Percentiles rank a stretch among this genome's conserved stretches.
Conservation (phyloP, 345 rosid genomes). For the Gossypium thurberi region DNA sequence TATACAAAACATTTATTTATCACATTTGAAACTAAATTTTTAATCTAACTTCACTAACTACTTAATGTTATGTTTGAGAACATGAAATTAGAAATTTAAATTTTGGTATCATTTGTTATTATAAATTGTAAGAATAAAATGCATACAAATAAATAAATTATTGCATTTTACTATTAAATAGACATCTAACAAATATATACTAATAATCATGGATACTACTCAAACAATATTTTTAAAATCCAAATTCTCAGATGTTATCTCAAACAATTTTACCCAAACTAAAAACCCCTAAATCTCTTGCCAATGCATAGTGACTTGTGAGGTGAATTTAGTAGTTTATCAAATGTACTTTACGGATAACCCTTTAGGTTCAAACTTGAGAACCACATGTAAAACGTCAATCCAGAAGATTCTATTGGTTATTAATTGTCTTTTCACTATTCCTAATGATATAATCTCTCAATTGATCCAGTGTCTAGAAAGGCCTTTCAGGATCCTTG, state of each 20-base stretch:
- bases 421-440: neutral
- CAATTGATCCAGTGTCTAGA: neutral
- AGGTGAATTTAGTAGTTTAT: neutral
- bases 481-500: neutral
- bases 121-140: too few species aligned
- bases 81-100: too few species aligned
- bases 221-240: too few species aligned
- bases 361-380: neutral
- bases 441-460: constrained; percentile 2
- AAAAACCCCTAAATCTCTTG: neutral
- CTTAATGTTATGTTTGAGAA: neutral
- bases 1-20: neutral
- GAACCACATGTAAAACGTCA: neutral
- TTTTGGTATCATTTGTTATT: too few species aligned
- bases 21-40: neutral
- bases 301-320: neutral
- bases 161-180: too few species aligned
- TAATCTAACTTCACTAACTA: neutral
- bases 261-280: too few species aligned
- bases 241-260: too few species aligned
- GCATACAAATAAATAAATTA: too few species aligned
- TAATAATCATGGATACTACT: too few species aligned
- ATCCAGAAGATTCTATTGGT: constrained; percentile 7
- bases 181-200: too few species aligned
- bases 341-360: neutral